A percentile compares a stretch with the other conserved stretches of the same genome.
phyloP scores from a whole-genome alignment of 441 rosid species.

The Pelargonium citronellum region DNA sequence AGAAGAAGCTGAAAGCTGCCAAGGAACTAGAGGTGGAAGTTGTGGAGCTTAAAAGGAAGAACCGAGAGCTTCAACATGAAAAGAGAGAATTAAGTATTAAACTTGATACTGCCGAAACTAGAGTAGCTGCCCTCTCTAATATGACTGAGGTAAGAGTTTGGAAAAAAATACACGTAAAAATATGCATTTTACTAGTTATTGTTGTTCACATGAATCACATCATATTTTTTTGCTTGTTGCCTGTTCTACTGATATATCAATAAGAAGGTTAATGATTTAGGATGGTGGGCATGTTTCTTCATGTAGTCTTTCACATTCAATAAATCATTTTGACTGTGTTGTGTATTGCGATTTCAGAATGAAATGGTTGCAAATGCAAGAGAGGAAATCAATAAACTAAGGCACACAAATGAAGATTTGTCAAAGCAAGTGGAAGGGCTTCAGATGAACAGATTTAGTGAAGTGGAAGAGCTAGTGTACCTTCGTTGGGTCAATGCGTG shows the following conservation, averaged over 20 bases:
- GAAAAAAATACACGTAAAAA: neutral
- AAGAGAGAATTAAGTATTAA: slow-evolving; percentile 74
- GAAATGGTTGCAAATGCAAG: slow-evolving; percentile 72
- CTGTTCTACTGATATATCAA: no score
- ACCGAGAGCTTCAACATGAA: slow-evolving; percentile 88
- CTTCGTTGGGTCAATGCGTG: slow-evolving; percentile 99
- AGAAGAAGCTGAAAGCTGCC: slow-evolving; percentile 62
- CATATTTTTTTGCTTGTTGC: no score
- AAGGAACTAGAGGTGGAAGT: slow-evolving; percentile 75
- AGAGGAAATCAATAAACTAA: slow-evolving; percentile 65
- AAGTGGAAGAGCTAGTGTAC: slow-evolving; percentile 95
- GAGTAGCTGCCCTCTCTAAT: slow-evolving; percentile 57
- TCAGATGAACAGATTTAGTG: slow-evolving; percentile 90
- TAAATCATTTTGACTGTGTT: neutral
- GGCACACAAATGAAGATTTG: slow-evolving; percentile 79
- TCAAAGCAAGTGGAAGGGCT: slow-evolving; percentile 96
- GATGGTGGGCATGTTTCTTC: no score
- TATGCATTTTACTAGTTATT: neutral
- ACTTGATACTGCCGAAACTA: slow-evolving; percentile 78
- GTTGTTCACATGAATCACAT: no score
- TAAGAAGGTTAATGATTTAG: no score
- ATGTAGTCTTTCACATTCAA: neutral
- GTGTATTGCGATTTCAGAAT: slow-evolving; percentile 39
- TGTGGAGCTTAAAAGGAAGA: slow-evolving; percentile 84
- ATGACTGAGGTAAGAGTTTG: slow-evolving; percentile 75